Evolutionary conservation across 164 flowering plant genomes (phyloP).

Genomic region (Dillenia turbinata): DNA sequence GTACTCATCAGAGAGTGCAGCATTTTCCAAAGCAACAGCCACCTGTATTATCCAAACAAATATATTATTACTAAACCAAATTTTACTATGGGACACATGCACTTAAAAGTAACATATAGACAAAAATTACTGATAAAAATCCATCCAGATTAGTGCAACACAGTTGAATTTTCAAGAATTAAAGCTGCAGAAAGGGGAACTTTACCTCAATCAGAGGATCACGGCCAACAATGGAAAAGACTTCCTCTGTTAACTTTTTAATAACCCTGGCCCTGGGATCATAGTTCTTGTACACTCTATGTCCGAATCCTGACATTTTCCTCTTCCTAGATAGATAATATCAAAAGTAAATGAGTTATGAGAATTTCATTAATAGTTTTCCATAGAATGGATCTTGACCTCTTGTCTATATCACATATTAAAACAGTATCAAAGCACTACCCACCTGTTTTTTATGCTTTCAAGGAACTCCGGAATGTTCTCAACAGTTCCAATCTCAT

Average conservation of each 20-base stretch:
- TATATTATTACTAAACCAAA: neutral
- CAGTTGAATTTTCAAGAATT: neutral
- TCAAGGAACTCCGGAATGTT: slow-evolving; percentile 96
- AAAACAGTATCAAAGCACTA: no score
- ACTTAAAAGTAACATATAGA: no score
- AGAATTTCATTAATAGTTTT: no score
- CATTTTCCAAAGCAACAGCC: slow-evolving; percentile 98
- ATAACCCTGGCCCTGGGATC: slow-evolving; percentile 99
- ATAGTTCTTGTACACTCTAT: slow-evolving; percentile 96
- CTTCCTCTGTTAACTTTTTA: slow-evolving; percentile 87
- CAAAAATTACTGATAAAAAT: no score
- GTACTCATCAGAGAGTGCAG: slow-evolving; percentile 92
- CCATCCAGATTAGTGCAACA: neutral
- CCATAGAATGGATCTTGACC: no score
- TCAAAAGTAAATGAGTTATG: neutral
- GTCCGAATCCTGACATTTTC: slow-evolving; percentile 99
- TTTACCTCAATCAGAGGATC: slow-evolving; percentile 97
- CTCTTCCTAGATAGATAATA: slow-evolving; percentile 56
- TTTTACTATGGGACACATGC: neutral
- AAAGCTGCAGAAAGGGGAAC: neutral
- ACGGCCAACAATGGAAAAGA: slow-evolving; percentile 93
- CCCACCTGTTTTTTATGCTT: slow-evolving; percentile 86
- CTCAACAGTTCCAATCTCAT: slow-evolving; percentile 86
- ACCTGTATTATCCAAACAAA: slow-evolving; percentile 40
- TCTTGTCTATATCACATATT: no score